Percentiles rank a stretch among this genome's conserved stretches.
phyloP scores from a whole-genome alignment of 495 filamentous ascomycete species.

The Penicillium verhagenii region DNA sequence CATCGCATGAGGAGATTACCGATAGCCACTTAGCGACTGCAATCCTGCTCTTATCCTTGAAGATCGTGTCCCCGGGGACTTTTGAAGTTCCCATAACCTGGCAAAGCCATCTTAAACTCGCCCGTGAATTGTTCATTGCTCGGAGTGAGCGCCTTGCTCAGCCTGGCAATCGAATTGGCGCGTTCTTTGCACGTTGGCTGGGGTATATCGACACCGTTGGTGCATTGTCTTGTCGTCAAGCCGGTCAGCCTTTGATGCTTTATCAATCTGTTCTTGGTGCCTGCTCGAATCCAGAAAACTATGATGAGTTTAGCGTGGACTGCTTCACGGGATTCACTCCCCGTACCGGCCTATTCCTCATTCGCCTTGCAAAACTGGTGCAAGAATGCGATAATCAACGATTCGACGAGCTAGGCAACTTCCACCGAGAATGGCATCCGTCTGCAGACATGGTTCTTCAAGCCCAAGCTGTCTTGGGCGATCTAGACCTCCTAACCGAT shows the following conservation, averaged over 20 bases:
- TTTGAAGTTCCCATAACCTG: conserved; percentile 73
- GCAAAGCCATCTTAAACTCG: conserved; percentile 75
- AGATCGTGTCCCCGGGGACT: conserved; percentile 81
- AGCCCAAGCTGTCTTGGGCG: conserved; percentile 55
- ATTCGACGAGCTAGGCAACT: conserved; percentile 55
- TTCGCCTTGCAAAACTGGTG: conserved; percentile 71
- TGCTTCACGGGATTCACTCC: conserved; percentile 80
- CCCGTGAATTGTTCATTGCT: conserved; percentile 70
- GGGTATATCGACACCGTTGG: conserved; percentile 83
- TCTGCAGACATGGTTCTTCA: conserved; percentile 49
- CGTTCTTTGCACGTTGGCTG: conserved; percentile 84
- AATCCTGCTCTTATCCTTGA: conserved; percentile 81
- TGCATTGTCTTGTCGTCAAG: conserved; percentile 67
- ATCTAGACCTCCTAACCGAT: conserved; percentile 42
- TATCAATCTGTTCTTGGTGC: conserved; percentile 57
- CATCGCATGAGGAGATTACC: conserved; percentile 58
- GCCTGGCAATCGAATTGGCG: conserved; percentile 63
- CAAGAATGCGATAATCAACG: conserved; percentile 67
- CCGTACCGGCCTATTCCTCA: conserved; percentile 67
- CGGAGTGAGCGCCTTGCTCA: conserved; percentile 55
- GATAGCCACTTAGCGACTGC: conserved; percentile 78
- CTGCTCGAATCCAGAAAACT: conserved; percentile 30
- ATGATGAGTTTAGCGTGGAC: conserved; percentile 66
- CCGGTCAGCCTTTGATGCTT: conserved; percentile 51
- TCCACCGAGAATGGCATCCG: conserved; percentile 58